phyloP scores from a whole-genome alignment of 192 early-diverging fungal species.

The Backusella morwellensis region DNA sequence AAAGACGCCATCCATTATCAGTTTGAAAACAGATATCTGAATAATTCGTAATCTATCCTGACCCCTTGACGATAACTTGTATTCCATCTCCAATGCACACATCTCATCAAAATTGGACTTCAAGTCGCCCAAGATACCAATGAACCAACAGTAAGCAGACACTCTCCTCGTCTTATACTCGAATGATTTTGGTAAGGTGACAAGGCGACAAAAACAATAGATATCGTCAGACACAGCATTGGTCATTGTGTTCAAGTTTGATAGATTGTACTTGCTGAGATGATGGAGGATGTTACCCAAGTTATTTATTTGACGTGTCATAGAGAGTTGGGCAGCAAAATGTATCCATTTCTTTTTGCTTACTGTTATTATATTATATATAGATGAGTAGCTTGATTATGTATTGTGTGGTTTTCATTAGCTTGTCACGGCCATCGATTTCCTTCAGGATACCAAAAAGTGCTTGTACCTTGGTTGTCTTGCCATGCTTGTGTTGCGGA shows the following conservation, averaged over 20 bases:
- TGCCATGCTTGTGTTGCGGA: not conserved
- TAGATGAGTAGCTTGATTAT: slow-evolving; percentile 64
- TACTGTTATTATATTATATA: slow-evolving; percentile 22
- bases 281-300: slow-evolving; percentile 46
- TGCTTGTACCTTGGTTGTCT: slow-evolving; percentile 15
- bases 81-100: slow-evolving; percentile 16
- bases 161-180: slow-evolving; percentile 52
- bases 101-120: slow-evolving; percentile 45
- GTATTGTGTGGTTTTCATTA: slow-evolving; percentile 76
- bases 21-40: slow-evolving; percentile 58
- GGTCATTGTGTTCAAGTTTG: slow-evolving; percentile 26
- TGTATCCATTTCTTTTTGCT: slow-evolving; percentile 30
- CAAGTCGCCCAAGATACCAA: slow-evolving; percentile 64
- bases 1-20: slow-evolving; percentile 69
- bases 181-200: slow-evolving; percentile 50
- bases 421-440: slow-evolving; percentile 84
- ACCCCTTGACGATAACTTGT: not conserved
- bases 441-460: slow-evolving; percentile 62
- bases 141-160: slow-evolving; percentile 68
- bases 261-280: slow-evolving; percentile 55
- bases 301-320: slow-evolving; percentile 70
- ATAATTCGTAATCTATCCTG: slow-evolving; percentile 10
- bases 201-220: slow-evolving; percentile 67
- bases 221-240: slow-evolving; percentile 76
- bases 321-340: slow-evolving; percentile 68